Evolutionary conservation across 176 grass and related monocot species (phyloP), one percentile per base, ranked within the genome.

Genomic region (Phoenix roebelenii): DNA sequence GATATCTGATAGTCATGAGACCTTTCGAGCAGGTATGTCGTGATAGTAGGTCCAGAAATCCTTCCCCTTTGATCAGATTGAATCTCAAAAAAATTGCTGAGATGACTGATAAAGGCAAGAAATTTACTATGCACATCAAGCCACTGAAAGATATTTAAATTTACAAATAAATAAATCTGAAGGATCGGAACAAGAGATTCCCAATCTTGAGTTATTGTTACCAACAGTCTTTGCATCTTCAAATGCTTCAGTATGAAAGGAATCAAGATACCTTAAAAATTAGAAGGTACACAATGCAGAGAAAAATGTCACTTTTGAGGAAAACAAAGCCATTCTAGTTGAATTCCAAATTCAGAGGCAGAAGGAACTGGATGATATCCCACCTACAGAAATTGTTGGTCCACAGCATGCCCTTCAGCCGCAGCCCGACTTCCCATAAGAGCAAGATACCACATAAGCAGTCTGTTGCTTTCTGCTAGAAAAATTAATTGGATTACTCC

Each of bases 171-270:
- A 65, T 29, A 70, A 28, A 55, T 49, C 14, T 44, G 50, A 12
- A 54, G 5, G 32, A 35, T 25, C 58, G 53, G 49, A 56, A 28
- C 26, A 28, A 28, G 9, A 30, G 61, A 63, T 55, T 79, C 39
- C 65, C 66, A 77, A 86, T 83, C 88, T 91, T 4, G 88, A 91
- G 68, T 91, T 91, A 58, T 91, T 86, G 77, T 91, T 91, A 81
- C 88, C 71, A 57, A 91, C 88, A 64, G 88, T 91, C 75, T 86
- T 86, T 58, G 88, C 88, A 70, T 91, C 86, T 70, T 83, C 88
- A 80, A 91, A 91, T 74, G 88, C 79, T 69, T 91, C 88, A 86
- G 76, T 66, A 57, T 73, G 49, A 77, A 76, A 69, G 48, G 73
- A 80, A 70, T 57, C 52, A 28, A 28, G 26, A 28, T 28, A 28